Conservation (phyloP, 139 green algal genomes). For the Closterium sp. region DNA sequence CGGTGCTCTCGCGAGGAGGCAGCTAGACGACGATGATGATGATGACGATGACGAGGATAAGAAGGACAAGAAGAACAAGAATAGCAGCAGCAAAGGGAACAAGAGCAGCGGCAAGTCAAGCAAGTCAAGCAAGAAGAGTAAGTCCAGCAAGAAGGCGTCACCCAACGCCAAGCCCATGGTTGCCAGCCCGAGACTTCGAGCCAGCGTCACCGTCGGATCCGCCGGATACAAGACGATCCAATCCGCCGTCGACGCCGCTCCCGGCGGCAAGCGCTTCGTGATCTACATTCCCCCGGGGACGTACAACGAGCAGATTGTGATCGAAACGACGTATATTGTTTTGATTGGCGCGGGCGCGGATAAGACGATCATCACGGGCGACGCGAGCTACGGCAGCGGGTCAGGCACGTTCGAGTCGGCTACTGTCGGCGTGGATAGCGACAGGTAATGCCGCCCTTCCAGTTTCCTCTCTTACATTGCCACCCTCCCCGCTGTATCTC, state of each 20-base stretch:
- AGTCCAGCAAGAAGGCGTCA: background rate
- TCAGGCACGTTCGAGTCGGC: background rate
- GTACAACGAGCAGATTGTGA: background rate
- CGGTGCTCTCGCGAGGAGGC: background rate
- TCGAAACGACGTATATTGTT: background rate
- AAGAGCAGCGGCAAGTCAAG: too few relatives aligned
- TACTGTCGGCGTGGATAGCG: too few relatives aligned
- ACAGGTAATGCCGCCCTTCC: background rate
- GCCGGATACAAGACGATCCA: too few relatives aligned
- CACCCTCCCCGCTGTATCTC: too few relatives aligned
- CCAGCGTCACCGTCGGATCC: too few relatives aligned
- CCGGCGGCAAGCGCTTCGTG: background rate
- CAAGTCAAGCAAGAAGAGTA: background rate
- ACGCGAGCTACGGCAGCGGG: background rate
- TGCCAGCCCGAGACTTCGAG: too few relatives aligned
- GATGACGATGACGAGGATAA: background rate
- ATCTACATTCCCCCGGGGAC: background rate
- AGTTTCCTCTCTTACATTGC: too few relatives aligned
- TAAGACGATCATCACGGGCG: background rate
- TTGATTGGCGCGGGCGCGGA: too few relatives aligned
- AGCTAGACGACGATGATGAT: background rate
- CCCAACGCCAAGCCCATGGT: too few relatives aligned
- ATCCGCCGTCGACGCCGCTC: background rate
- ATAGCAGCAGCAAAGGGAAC: background rate
- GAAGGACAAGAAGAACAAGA: background rate